phyloP scores from a whole-genome alignment of 495 filamentous ascomycete genomes.

The Oidiodendron maius region DNA sequence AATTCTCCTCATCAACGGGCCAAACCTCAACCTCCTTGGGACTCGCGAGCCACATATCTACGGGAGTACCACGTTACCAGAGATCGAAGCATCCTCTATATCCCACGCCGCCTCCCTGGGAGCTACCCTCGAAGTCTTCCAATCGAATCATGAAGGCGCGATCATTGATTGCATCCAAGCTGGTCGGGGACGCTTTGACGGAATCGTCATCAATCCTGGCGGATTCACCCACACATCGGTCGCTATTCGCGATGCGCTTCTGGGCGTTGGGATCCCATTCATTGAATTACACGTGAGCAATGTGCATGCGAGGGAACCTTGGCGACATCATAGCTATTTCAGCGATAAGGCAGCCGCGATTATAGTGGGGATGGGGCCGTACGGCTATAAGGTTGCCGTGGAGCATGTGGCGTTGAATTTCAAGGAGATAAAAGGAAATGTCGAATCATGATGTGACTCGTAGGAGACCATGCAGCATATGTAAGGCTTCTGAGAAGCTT shows the following conservation, averaged over 20 bases:
- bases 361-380: conserved; percentile 60
- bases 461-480: no score
- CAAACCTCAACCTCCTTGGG: no score
- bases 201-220: conserved; percentile 65
- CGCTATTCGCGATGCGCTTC: conserved; percentile 59
- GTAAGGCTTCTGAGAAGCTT: no score
- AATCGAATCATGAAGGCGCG: conserved; percentile 63
- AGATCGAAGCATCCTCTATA: no score
- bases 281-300: conserved; percentile 67
- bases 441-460: no score
- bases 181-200: conserved; percentile 40
- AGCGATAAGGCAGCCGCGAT: conserved; percentile 65
- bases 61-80: no score
- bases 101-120: conserved; percentile 30
- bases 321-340: conserved; percentile 57
- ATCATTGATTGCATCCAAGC: conserved; percentile 54
- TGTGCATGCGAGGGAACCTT: conserved; percentile 59
- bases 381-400: conserved; percentile 64
- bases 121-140: conserved; percentile 44
- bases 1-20: no score
- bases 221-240: conserved; percentile 65
- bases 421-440: no score
- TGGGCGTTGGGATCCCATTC: conserved; percentile 59
- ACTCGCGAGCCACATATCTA: no score
- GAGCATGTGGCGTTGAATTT: conserved; percentile 49